Evolutionary conservation across 1,139 yeast genomes (phyloP).

Genomic region (Scheffersomyces insectosa): DNA sequence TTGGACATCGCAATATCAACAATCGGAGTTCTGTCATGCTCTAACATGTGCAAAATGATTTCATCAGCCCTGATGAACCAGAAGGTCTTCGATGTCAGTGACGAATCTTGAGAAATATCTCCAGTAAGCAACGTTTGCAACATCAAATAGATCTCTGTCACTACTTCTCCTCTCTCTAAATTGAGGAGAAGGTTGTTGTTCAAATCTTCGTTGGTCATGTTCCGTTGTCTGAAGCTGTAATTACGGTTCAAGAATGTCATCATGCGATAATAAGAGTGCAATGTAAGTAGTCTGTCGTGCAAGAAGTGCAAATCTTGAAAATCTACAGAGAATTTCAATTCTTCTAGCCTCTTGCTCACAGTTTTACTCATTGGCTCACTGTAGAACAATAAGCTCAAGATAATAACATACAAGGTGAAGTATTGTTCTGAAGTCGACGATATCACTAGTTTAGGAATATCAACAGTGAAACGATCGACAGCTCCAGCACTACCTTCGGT

Average conservation of each 20-base stretch:
- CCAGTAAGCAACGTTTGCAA: conserved; percentile 45
- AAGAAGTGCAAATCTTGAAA: conserved; percentile 39
- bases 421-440: conserved; percentile 47
- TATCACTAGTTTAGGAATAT: conserved; percentile 42
- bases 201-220: conserved; percentile 35
- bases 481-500: conserved; percentile 7
- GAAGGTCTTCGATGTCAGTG: conserved; percentile 27
- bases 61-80: conserved; percentile 66
- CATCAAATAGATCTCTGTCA: conserved; percentile 38
- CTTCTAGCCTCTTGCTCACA: conserved; percentile 37
- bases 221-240: conserved; percentile 38
- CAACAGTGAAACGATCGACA: conserved; percentile 30
- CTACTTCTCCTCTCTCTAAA: conserved; percentile 27
- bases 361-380: conserved; percentile 44
- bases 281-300: conserved; percentile 24
- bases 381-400: conserved; percentile 38
- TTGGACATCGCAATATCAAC: conserved; percentile 41
- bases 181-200: conserved; percentile 36
- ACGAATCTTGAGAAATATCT: conserved; percentile 24
- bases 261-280: conserved; percentile 29
- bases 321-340: conserved; percentile 43
- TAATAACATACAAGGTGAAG: conserved; percentile 37
- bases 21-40: conserved; percentile 44
- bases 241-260: conserved; percentile 29
- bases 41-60: conserved; percentile 43